Conservation (phyloP, 2,329 filamentous ascomycete genomes). For the Colletotrichum scovillei region DNA sequence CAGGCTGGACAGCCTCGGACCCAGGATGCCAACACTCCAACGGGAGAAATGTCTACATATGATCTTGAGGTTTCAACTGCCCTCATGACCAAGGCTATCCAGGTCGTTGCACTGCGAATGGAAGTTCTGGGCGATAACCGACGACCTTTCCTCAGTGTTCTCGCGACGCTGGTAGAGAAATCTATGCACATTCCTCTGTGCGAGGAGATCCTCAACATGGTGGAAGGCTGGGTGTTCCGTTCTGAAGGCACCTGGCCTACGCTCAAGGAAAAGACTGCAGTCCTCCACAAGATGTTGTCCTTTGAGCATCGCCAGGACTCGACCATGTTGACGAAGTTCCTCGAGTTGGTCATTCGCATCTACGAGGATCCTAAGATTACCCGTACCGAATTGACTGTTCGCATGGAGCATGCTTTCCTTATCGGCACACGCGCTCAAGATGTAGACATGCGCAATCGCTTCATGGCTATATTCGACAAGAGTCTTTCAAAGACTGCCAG, state of each 20-base stretch:
- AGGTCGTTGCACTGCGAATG: slow-evolving; percentile 92
- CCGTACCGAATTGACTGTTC: slow-evolving; percentile 92
- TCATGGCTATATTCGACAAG: slow-evolving; percentile 95
- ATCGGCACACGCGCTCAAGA: slow-evolving; percentile 94
- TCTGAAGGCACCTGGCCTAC: slow-evolving; percentile 96
- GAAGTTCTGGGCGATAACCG: slow-evolving; percentile 91
- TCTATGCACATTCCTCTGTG: slow-evolving; percentile 89
- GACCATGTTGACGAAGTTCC: slow-evolving; percentile 89
- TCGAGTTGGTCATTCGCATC: slow-evolving; percentile 95
- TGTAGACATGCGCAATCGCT: slow-evolving; percentile 95
- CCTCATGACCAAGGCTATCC: slow-evolving; percentile 94
- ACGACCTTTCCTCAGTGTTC: slow-evolving; percentile 91
- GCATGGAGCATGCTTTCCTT: slow-evolving; percentile 97
- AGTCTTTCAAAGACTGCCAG: slow-evolving; percentile 93
- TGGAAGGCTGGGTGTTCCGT: slow-evolving; percentile 95
- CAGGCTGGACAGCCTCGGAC: slow-evolving; percentile 52
- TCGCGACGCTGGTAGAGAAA: slow-evolving; percentile 95
- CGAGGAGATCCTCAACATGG: slow-evolving; percentile 92
- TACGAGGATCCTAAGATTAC: slow-evolving; percentile 98
- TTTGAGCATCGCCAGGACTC: slow-evolving; percentile 89
- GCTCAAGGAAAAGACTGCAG: slow-evolving; percentile 97
- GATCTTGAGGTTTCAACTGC: slow-evolving; percentile 91
- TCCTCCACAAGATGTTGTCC: slow-evolving; percentile 98
- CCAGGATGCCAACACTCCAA: slow-evolving; percentile 66
- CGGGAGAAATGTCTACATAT: slow-evolving; percentile 74